A percentile compares a stretch with the other conserved stretches of the same genome.
These are phyloP conservation scores for Vigna unguiculata DNA, from an alignment of 306 rosid genomes.

Conservation along the genomic window DNA sequence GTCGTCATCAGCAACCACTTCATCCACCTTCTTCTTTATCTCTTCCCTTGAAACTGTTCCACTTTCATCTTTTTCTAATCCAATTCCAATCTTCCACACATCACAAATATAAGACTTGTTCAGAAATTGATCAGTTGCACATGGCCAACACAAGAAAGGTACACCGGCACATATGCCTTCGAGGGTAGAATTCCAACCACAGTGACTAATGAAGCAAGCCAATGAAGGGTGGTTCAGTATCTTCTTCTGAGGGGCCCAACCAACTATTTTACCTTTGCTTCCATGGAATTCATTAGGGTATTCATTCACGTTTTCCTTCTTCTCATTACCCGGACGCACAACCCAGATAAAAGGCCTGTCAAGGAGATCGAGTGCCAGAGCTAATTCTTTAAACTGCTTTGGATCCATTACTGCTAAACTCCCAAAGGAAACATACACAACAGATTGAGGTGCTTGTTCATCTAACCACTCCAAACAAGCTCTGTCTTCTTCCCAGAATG, in stretches of 20 bases:
- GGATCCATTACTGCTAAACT: slow-evolving; percentile 29
- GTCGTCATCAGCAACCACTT: background rate
- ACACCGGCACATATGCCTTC: slow-evolving; percentile 51
- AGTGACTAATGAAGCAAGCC: slow-evolving; percentile 63
- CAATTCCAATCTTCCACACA: slow-evolving; percentile 48
- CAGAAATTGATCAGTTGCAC: slow-evolving; percentile 9
- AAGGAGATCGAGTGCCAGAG: slow-evolving; percentile 43
- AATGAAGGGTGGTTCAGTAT: slow-evolving; percentile 47
- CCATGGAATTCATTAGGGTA: slow-evolving; percentile 45
- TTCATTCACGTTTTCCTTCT: slow-evolving; percentile 15
- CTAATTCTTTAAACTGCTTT: slow-evolving; percentile 46
- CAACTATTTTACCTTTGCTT: slow-evolving; percentile 42
- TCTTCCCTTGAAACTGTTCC: slow-evolving; percentile 38
- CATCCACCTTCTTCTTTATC: slow-evolving; percentile 39
- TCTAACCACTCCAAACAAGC: slow-evolving; percentile 46
- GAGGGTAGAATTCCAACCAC: slow-evolving; percentile 60
- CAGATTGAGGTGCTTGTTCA: slow-evolving; percentile 42
- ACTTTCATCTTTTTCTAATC: slow-evolving; percentile 38
- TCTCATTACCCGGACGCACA: slow-evolving; percentile 21
- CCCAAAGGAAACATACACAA: slow-evolving; percentile 49
- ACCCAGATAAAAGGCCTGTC: slow-evolving; percentile 48
- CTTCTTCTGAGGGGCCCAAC: slow-evolving; percentile 55
- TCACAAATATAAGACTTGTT: slow-evolving; percentile 42
- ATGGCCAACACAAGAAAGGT: slow-evolving; percentile 55
- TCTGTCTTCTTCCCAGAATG: slow-evolving; percentile 48